Base-by-base conservation (phyloP, 768 basidiomycete species). In the Kwoniella shandongensis region DNA sequence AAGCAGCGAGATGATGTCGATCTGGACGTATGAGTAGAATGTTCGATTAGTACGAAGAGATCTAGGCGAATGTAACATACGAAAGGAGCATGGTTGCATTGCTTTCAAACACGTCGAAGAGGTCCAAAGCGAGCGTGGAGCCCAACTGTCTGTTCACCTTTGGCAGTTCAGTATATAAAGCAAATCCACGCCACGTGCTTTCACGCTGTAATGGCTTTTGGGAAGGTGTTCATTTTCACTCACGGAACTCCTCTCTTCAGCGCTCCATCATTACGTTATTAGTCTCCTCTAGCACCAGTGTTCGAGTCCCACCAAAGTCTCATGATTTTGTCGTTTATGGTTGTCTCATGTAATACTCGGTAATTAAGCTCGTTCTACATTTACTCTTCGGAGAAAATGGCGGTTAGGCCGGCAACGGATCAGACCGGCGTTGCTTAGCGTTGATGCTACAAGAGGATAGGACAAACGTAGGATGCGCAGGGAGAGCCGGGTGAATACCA, bases 391-490 rank as follows among this genome's bases (percentile, higher is more conserved):
- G 20, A 22, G 27, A 45, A 36, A 29, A 26, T 58, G 62, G 57
- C 70, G 45, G 67, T 62, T 64, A 72, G 67, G 70, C 70, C 67
- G 67, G 70, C 48, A 67, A 72, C 67, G 67, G 70, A 72, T 66
- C 70, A 72, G 58, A 62, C 63, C 53, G 70, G 57, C 65, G n/a
- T 69, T 58, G 44, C 61, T 61, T 72, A 65, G 61, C 70, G 63
- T 68, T 69, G 64, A 51, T 52, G 48, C 67, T 69, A 62, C 55
- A 65, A 66, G 67, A 67, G 67, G 70, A 59, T 63, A 45, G 65
- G 70, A 72, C 63, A 48, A 56, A 41, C 61, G 61, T 72, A 63
- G 70, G 70, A 63, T 29, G 67, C 70, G 70, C 49, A 69, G 59
- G 47, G 65, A 69, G 70, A 50, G 52, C 70, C 70, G 70, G 70